Evolutionary conservation across 371 early-diverging fungal genomes (phyloP), one percentile per base, ranked within the genome.

Genomic region (Racocetra persica): DNA sequence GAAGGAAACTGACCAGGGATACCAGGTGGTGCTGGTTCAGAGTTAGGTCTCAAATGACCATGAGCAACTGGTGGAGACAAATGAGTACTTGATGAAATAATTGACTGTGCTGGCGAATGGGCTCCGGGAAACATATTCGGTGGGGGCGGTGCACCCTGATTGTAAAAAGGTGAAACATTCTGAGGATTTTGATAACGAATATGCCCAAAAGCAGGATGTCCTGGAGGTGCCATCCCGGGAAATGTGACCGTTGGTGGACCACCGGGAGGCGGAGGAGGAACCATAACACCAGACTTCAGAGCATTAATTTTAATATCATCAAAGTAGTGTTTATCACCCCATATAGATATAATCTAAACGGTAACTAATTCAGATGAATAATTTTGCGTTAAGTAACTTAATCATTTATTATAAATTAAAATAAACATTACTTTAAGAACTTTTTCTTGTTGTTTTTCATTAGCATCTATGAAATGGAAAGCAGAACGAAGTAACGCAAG

Each of bases 291-390:
- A 38, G 83, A 72, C 59, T 83, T 85, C 70, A 91, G 84, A 28
- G 82, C 38, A 62, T 83, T 83, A n/a, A 91, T 84, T 16, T 84
- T 66, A 38, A 70, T 54, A 6, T 82, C 66, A 22, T 87, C 88
- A 80, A 90, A 89, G 60, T 87, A 88, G 18, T 85, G 84, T 41
- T 86, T 87, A 26, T 86, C 87, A 8, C 82, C 82, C 92, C 92
- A 92, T 36, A 92, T 89, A 11, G 84, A 84, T 28, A 92, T 85
- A 8, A 90, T 88, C 90, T 91, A 70, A 59, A 79, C 16, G 59
- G 18, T 32, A 28, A 70, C 3, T 51, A 45, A 13, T 18, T 62
- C 59, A 11, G 20, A 45, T 73, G n/a, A 10, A 22, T 26, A 32
- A 22, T 14, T 71, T 20, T n/a, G 20, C 41, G 11, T 49, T 62